These are phyloP conservation scores for Paralagenidium karlingii DNA, from an alignment of 352 stramenopile genomes.

Conservation along the genomic window DNA sequence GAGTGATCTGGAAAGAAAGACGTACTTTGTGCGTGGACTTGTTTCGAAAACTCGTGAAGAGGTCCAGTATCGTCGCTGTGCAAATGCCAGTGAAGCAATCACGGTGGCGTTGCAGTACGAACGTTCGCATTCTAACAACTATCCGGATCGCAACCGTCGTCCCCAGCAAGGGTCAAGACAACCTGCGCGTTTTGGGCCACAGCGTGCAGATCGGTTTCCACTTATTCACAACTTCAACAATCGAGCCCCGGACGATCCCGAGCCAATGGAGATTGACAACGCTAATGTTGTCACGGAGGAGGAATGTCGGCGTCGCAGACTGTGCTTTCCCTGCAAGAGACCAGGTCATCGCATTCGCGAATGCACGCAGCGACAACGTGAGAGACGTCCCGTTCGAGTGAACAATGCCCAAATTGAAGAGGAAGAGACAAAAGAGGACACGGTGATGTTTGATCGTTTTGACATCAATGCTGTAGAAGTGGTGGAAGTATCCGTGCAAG, in stretches of 20 bases:
- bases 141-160: neutral
- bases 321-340: neutral
- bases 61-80: slow-evolving; percentile 3
- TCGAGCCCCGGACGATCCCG: neutral
- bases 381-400: neutral
- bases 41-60: slow-evolving; percentile 2
- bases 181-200: neutral
- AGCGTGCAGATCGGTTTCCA: neutral
- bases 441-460: neutral
- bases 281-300: neutral
- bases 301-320: neutral
- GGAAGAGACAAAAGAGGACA: neutral
- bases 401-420: neutral
- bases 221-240: no score
- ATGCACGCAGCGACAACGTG: neutral
- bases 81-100: slow-evolving; percentile 4
- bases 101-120: slow-evolving; percentile 3
- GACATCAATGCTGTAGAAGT: neutral
- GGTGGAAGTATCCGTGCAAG: no score
- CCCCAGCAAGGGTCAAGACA: neutral
- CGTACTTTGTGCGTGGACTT: slow-evolving; percentile 4
- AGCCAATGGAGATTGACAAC: neutral
- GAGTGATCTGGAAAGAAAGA: slow-evolving; percentile 6
- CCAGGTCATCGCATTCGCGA: neutral
- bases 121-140: neutral